Evolutionary conservation across 108 stramenopile genomes (phyloP).

Genomic region (Skeletonema grethae): DNA sequence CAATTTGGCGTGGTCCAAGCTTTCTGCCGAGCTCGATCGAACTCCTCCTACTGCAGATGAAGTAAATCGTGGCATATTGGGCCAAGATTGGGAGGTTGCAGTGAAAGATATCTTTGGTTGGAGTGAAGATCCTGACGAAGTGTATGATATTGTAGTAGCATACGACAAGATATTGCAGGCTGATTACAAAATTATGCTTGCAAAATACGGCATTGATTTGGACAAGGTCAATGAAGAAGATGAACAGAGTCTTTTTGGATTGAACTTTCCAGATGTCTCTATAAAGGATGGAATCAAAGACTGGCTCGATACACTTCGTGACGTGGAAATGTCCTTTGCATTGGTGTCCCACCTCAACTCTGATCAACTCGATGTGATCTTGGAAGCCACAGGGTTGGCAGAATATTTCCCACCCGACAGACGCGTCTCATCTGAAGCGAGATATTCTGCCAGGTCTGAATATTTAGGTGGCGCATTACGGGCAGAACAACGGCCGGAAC

Average conservation of each 20-base stretch:
- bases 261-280: slow-evolving; percentile 41
- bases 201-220: slow-evolving; percentile 16
- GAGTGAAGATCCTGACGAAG: slow-evolving; percentile 48
- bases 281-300: slow-evolving; percentile 45
- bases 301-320: slow-evolving; percentile 61
- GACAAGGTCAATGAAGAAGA: slow-evolving; percentile 23
- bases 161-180: slow-evolving; percentile 38
- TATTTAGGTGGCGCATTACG: slow-evolving; percentile 67
- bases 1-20: slow-evolving; percentile 54
- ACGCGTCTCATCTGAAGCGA: slow-evolving; percentile 51
- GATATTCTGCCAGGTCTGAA: slow-evolving; percentile 62
- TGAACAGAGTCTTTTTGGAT: slow-evolving; percentile 30
- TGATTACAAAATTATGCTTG: slow-evolving; percentile 22
- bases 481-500: slow-evolving; percentile 73
- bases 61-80: slow-evolving; percentile 42
- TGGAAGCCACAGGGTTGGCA: slow-evolving; percentile 62
- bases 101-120: slow-evolving; percentile 62
- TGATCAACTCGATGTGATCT: slow-evolving; percentile 58
- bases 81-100: slow-evolving; percentile 56
- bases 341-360: slow-evolving; percentile 64
- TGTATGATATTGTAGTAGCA: slow-evolving; percentile 51
- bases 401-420: slow-evolving; percentile 65
- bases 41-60: slow-evolving; percentile 52
- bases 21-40: slow-evolving; percentile 49
- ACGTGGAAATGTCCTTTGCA: slow-evolving; percentile 77